phyloP scores from a whole-genome alignment of 1,284 basidiomycete genomes.

The Cutaneotrichosporon cutaneum region DNA sequence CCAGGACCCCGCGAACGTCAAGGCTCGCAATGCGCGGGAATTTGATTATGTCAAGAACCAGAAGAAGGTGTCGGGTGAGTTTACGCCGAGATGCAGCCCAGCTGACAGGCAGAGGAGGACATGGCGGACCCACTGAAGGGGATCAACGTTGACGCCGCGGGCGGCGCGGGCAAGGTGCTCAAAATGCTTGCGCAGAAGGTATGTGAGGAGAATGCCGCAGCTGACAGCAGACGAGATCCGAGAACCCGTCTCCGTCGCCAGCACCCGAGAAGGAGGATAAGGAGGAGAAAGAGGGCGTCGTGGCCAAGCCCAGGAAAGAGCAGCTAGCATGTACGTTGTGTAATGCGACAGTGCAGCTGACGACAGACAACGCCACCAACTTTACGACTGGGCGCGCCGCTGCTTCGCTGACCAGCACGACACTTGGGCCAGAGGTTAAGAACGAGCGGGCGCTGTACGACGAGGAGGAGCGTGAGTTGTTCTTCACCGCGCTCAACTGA shows the following conservation, averaged over 20 bases:
- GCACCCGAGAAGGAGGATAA: background rate
- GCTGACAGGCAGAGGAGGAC: slow-evolving; percentile 37
- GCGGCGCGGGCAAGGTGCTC: slow-evolving; percentile 53
- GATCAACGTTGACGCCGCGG: slow-evolving; percentile 54
- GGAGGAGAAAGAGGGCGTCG: slow-evolving; percentile 42
- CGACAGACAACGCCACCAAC: slow-evolving; percentile 80
- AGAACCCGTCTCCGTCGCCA: slow-evolving; percentile 25
- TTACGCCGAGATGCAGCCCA: too few relatives aligned
- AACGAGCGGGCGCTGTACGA: slow-evolving; percentile 84
- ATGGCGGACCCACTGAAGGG: slow-evolving; percentile 50
- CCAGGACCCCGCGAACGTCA: slow-evolving; percentile 58
- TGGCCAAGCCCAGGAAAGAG: slow-evolving; percentile 44
- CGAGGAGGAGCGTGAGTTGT: slow-evolving; percentile 63
- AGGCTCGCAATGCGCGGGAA: slow-evolving; percentile 48
- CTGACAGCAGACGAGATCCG: slow-evolving; percentile 36
- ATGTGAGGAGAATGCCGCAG: slow-evolving; percentile 9
- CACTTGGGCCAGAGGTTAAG: slow-evolving; percentile 73
- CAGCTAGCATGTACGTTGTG: slow-evolving; percentile 36
- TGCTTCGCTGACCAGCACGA: slow-evolving; percentile 89
- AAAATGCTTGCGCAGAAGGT: slow-evolving; percentile 54
- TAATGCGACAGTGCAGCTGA: slow-evolving; percentile 3
- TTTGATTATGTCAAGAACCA: slow-evolving; percentile 54
- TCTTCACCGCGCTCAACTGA: background rate
- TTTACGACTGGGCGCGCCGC: slow-evolving; percentile 87
- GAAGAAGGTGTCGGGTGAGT: slow-evolving; percentile 48